phyloP scores from a whole-genome alignment of 139 green algal genomes.

The Tetratostichococcus sp. region DNA sequence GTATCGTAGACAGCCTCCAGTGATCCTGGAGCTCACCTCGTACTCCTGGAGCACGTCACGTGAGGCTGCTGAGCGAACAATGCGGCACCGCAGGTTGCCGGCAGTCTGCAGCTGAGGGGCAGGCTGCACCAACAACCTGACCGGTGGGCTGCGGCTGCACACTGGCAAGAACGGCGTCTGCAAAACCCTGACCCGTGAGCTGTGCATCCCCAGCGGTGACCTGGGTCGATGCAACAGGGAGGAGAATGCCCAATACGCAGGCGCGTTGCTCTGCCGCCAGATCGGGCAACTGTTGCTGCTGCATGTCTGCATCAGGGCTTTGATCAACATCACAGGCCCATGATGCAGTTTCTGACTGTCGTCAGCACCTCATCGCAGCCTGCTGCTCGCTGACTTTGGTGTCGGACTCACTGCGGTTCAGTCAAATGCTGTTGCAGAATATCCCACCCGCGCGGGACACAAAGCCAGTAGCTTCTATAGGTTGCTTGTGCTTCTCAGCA shows the following conservation, averaged over 20 bases:
- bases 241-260: neutral
- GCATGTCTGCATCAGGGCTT: neutral
- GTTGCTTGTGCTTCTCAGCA: too few relatives aligned
- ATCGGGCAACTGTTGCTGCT: neutral
- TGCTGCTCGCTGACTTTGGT: too few relatives aligned
- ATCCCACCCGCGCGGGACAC: too few relatives aligned
- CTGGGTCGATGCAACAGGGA: neutral
- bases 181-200: neutral
- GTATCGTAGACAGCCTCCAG: too few relatives aligned
- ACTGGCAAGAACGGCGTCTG: neutral
- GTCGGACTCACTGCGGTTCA: too few relatives aligned
- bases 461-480: too few relatives aligned
- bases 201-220: neutral
- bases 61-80: neutral
- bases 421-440: too few relatives aligned
- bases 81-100: neutral
- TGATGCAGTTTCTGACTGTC: neutral
- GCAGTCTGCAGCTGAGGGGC: neutral
- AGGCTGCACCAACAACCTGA: neutral
- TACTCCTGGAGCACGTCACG: neutral
- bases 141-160: neutral
- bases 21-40: too few relatives aligned
- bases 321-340: neutral
- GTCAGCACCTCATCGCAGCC: neutral
- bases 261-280: too few relatives aligned